Evolutionary conservation across 371 early-diverging fungal genomes (phyloP).

Genomic region (Mucor indicus): DNA sequence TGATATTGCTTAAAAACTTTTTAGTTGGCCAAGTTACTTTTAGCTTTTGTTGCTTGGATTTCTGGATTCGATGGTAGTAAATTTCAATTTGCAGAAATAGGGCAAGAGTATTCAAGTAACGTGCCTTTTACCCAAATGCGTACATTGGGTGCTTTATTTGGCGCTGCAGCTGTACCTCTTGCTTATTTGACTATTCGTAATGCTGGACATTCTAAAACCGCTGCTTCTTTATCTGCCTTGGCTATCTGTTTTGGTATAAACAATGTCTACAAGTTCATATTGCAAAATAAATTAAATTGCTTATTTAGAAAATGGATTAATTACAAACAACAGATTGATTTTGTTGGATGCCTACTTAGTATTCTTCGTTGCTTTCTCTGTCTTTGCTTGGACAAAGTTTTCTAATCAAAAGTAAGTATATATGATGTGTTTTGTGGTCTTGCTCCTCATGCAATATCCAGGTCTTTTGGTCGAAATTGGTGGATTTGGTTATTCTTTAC

Average conservation of each 20-base stretch:
- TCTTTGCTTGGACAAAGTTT: conserved; percentile 79
- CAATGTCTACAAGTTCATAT: background rate
- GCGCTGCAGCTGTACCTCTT: conserved; percentile 74
- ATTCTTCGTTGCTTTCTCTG: conserved; percentile 74
- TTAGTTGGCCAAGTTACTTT: conserved; percentile 89
- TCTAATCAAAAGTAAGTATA: conserved; percentile 48
- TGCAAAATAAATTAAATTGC: background rate
- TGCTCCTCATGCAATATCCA: background rate
- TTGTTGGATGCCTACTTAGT: conserved; percentile 88
- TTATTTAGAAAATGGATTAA: conserved; percentile 77
- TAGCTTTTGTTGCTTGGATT: conserved; percentile 73
- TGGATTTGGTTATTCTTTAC: conserved; percentile 71
- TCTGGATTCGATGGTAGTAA: conserved; percentile 86
- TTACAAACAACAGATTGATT: conserved; percentile 88
- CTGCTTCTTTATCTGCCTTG: conserved; percentile 68
- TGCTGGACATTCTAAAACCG: conserved; percentile 66
- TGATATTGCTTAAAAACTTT: background rate
- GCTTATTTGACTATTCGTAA: conserved; percentile 79
- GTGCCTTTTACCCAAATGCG: conserved; percentile 90
- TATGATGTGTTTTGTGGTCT: background rate
- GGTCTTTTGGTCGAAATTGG: conserved; percentile 67
- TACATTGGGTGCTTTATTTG: conserved; percentile 68
- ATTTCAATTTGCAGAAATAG: conserved; percentile 87
- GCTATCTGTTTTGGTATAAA: conserved; percentile 65
- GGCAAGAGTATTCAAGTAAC: conserved; percentile 48